Conservation (phyloP, 2,329 filamentous ascomycete species). For the Ophidiomyces ophidiicola region DNA sequence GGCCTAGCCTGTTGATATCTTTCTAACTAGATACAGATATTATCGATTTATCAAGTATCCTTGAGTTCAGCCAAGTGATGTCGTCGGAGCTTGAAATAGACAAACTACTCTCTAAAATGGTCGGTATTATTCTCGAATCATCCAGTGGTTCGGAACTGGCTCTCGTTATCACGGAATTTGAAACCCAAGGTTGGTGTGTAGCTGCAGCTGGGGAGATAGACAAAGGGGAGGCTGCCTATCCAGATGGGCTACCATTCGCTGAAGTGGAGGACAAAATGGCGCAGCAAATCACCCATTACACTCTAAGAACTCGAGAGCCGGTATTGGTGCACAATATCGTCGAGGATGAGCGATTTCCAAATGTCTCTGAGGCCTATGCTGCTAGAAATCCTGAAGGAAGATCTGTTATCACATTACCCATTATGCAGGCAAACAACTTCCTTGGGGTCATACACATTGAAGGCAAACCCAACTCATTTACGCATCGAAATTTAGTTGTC, state of each 20-base stretch:
- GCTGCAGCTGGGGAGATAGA: slow-evolving; percentile 50
- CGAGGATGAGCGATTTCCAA: slow-evolving; percentile 54
- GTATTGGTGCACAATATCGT: slow-evolving; percentile 52
- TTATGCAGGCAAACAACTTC: slow-evolving; percentile 47
- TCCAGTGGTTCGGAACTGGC: slow-evolving; percentile 49
- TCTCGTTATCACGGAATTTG: slow-evolving; percentile 49
- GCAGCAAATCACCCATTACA: slow-evolving; percentile 50
- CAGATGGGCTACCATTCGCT: slow-evolving; percentile 44
- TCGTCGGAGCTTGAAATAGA: slow-evolving; percentile 54
- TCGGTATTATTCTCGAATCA: slow-evolving; percentile 52
- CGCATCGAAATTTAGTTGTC: slow-evolving; percentile 44
- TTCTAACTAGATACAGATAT: slow-evolving; percentile 42
- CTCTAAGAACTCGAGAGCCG: slow-evolving; percentile 50
- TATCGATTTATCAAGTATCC: slow-evolving; percentile 51
- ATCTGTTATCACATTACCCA: slow-evolving; percentile 51
- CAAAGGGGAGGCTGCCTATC: slow-evolving; percentile 41
- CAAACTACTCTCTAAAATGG: slow-evolving; percentile 50
- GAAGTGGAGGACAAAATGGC: slow-evolving; percentile 48
- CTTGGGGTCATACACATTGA: slow-evolving; percentile 52
- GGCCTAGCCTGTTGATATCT: not conserved
- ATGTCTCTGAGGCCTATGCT: slow-evolving; percentile 46
- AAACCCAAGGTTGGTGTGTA: slow-evolving; percentile 46
- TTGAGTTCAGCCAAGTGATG: slow-evolving; percentile 53
- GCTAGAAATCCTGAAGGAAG: slow-evolving; percentile 44
- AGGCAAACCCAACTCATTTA: slow-evolving; percentile 52